phyloP scores from a whole-genome alignment of 2,329 filamentous ascomycete genomes.

The Atkinsonella hypoxylon region DNA sequence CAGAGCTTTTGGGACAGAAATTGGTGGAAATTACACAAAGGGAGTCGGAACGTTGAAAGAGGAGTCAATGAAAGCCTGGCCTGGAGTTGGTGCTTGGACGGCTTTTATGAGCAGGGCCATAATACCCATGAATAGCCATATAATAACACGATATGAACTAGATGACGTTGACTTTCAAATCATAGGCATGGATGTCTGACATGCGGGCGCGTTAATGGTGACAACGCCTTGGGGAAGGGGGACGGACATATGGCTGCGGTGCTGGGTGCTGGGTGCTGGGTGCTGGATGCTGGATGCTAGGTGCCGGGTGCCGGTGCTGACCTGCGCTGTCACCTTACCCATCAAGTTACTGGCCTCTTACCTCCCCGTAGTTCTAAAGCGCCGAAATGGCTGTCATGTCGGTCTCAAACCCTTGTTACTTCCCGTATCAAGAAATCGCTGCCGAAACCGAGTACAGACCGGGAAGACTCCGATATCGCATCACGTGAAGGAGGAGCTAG shows the following conservation, averaged over 20 bases:
- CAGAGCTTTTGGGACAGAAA: not conserved
- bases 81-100: constrained; percentile 8
- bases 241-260: too few species aligned
- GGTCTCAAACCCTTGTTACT: too few species aligned
- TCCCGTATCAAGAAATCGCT: not conserved
- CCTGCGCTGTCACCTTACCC: too few species aligned
- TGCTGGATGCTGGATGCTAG: too few species aligned
- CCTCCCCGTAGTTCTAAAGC: too few species aligned
- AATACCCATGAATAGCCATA: constrained; percentile 8
- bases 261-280: too few species aligned
- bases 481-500: constrained; percentile 18
- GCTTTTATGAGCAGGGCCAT: constrained; percentile 6
- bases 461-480: not conserved
- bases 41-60: not conserved
- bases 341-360: too few species aligned
- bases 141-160: constrained; percentile 9
- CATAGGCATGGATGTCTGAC: not conserved
- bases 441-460: not conserved
- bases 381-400: too few species aligned
- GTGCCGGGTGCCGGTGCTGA: too few species aligned
- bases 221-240: not conserved
- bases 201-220: not conserved
- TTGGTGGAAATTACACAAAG: not conserved
- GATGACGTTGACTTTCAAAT: too few species aligned
- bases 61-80: not conserved